Percentiles rank a stretch among this genome's conserved stretches.
These are phyloP conservation scores for Sporothrix curviconia DNA, from an alignment of 2,329 filamentous ascomycete species.

Conservation along the genomic window DNA sequence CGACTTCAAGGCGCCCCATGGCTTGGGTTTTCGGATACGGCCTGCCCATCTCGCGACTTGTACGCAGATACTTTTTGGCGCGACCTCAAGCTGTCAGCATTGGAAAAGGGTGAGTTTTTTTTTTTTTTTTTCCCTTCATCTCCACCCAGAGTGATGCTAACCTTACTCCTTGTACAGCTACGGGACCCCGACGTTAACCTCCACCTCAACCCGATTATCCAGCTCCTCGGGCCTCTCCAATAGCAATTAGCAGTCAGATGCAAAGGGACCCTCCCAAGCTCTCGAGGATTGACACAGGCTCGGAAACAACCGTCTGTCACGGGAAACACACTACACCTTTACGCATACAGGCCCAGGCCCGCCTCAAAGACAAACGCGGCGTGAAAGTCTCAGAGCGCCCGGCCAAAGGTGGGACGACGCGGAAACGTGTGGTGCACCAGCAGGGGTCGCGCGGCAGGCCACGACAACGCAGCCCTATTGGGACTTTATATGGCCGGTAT, in stretches of 20 bases:
- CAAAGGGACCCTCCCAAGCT: conserved; percentile 63
- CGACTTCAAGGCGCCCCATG: conserved; percentile 99
- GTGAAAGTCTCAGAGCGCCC: conserved; percentile 78
- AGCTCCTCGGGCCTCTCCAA: conserved; percentile 92
- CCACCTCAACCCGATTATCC: conserved; percentile 88
- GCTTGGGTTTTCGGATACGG: conserved; percentile 99
- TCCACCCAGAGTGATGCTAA: not conserved
- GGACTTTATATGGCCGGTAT: conserved; percentile 23
- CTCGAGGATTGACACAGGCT: conserved; percentile 57
- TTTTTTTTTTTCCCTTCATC: not conserved
- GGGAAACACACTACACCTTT: conserved; percentile 32
- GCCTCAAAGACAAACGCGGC: conserved; percentile 47
- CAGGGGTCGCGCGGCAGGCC: conserved; percentile 24
- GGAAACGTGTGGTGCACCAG: conserved; percentile 64
- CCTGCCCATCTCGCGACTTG: conserved; percentile 81
- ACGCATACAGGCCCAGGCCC: conserved; percentile 58
- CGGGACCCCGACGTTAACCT: conserved; percentile 97
- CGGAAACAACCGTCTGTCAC: not conserved
- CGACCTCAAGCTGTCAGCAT: conserved; percentile 94
- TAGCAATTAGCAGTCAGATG: conserved; percentile 88
- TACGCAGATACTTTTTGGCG: conserved; percentile 97
- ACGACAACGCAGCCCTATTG: conserved; percentile 32
- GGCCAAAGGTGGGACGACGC: conserved; percentile 89
- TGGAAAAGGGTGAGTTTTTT: conserved; percentile 71
- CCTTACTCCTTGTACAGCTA: conserved; percentile 59